A percentile compares a stretch with the other conserved stretches of the same genome.
phyloP scores from a whole-genome alignment of 2,329 filamentous ascomycete genomes.

The Alternaria burnsii region DNA sequence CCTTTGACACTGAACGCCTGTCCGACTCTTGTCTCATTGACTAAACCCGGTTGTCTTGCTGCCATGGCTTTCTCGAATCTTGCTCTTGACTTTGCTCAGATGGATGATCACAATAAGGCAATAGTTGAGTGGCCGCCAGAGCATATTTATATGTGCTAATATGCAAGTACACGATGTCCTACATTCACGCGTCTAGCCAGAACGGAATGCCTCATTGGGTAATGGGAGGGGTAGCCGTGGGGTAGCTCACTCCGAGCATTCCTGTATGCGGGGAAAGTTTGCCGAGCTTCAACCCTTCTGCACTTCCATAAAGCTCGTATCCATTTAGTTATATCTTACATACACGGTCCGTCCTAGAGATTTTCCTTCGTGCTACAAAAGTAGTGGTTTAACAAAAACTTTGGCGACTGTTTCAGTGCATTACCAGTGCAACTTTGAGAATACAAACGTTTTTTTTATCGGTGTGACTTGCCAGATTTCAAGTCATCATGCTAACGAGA shows the following conservation, averaged over 20 bases:
- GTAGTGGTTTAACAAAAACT: not conserved
- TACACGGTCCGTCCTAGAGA: not conserved
- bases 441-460: not conserved
- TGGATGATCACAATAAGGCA: not conserved
- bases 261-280: not conserved
- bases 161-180: not conserved
- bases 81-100: not conserved
- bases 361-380: not conserved
- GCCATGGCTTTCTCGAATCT: not conserved
- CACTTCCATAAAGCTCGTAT: not conserved
- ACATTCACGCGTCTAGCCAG: slow-evolving; percentile 8
- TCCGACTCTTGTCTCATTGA: not conserved
- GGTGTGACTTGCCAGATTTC: not conserved
- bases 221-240: slow-evolving; percentile 28
- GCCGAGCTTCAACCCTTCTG: slow-evolving; percentile 2
- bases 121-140: not conserved
- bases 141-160: not conserved
- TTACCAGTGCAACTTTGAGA: not conserved
- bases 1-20: slow-evolving; percentile 51
- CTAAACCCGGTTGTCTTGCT: not conserved
- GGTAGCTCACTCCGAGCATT: slow-evolving; percentile 20
- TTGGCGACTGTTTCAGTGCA: not conserved
- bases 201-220: slow-evolving; percentile 24
- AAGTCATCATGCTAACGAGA: not conserved
- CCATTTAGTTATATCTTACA: not conserved